Percentiles rank a stretch among this genome's conserved stretches.
phyloP scores from a whole-genome alignment of 768 basidiomycete genomes.

The Porphyrellus cyaneotinctus region DNA sequence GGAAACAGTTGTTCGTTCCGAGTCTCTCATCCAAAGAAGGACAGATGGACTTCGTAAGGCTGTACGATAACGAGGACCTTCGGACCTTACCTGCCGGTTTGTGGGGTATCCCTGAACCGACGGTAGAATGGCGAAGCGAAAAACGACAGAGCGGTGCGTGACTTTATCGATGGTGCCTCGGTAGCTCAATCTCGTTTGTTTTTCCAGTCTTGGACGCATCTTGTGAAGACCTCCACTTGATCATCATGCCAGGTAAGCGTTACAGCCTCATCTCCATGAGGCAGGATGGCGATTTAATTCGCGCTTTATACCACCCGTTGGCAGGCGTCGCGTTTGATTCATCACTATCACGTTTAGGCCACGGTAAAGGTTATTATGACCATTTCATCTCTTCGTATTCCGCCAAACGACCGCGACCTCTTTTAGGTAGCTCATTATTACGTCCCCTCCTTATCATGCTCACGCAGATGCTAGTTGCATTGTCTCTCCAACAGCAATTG shows the following conservation, averaged over 20 bases:
- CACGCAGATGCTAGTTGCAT: constrained; percentile 45
- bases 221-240: constrained; percentile 51
- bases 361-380: constrained; percentile 85
- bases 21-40: constrained; percentile 46
- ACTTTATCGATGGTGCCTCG: not conserved
- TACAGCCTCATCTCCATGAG: constrained; percentile 6
- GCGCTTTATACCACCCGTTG: constrained; percentile 8
- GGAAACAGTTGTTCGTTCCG: constrained; percentile 67
- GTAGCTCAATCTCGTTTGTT: constrained; percentile 5
- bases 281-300: constrained; percentile 4
- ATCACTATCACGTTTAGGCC: constrained; percentile 65
- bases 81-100: constrained; percentile 50
- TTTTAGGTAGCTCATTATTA: constrained; percentile 48
- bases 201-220: constrained; percentile 30
- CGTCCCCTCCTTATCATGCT: constrained; percentile 9
- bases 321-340: constrained; percentile 74
- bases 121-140: constrained; percentile 37
- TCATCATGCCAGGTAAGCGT: constrained; percentile 60
- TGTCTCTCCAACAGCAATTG: constrained; percentile 62
- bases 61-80: constrained; percentile 59
- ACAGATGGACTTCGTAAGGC: constrained; percentile 62
- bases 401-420: constrained; percentile 43
- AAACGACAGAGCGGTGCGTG: constrained; percentile 52
- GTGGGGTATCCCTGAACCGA: constrained; percentile 79
- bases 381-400: constrained; percentile 60